phyloP scores from a whole-genome alignment of 2,329 filamentous ascomycete species.

The Pseudocercospora macadamiae region DNA sequence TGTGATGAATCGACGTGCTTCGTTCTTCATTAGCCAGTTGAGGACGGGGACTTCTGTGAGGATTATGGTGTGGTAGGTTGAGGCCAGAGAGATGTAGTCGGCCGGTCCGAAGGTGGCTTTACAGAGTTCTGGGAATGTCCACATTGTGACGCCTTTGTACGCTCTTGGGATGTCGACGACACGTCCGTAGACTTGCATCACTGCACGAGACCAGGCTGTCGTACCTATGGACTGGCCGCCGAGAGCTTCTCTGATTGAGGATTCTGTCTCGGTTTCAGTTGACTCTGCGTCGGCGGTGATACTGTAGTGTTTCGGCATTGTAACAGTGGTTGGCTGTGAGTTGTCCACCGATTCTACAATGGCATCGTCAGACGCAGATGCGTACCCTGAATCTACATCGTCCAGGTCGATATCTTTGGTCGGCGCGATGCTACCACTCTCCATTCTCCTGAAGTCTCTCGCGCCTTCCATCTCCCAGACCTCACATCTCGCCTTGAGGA shows the following conservation, averaged over 20 bases:
- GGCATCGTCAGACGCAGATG: slow-evolving; percentile 11
- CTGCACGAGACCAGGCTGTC: slow-evolving; percentile 48
- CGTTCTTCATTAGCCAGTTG: slow-evolving; percentile 72
- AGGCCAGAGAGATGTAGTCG: slow-evolving; percentile 81
- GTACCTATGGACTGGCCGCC: slow-evolving; percentile 10
- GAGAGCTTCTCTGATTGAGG: slow-evolving; percentile 23
- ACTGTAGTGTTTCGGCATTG: slow-evolving; percentile 27
- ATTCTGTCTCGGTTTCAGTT: slow-evolving; percentile 22
- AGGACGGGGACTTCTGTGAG: slow-evolving; percentile 71
- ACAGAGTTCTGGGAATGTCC: slow-evolving; percentile 71
- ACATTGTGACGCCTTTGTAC: slow-evolving; percentile 61
- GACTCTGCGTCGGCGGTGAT: slow-evolving; percentile 12
- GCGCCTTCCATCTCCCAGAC: slow-evolving; percentile 82
- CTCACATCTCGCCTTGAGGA: slow-evolving; percentile 76
- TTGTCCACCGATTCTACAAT: not conserved
- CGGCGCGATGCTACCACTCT: slow-evolving; percentile 43
- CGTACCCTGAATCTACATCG: slow-evolving; percentile 25
- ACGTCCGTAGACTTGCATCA: slow-evolving; percentile 65
- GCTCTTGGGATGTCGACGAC: slow-evolving; percentile 62
- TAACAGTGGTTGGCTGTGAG: not conserved
- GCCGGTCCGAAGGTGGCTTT: slow-evolving; percentile 70
- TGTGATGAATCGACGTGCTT: slow-evolving; percentile 70
- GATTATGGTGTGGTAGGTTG: slow-evolving; percentile 77
- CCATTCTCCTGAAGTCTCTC: slow-evolving; percentile 68
- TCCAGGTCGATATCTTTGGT: slow-evolving; percentile 21